Base-by-base conservation (phyloP, 257 asterid species). In the Ophiorrhiza pumila region DNA sequence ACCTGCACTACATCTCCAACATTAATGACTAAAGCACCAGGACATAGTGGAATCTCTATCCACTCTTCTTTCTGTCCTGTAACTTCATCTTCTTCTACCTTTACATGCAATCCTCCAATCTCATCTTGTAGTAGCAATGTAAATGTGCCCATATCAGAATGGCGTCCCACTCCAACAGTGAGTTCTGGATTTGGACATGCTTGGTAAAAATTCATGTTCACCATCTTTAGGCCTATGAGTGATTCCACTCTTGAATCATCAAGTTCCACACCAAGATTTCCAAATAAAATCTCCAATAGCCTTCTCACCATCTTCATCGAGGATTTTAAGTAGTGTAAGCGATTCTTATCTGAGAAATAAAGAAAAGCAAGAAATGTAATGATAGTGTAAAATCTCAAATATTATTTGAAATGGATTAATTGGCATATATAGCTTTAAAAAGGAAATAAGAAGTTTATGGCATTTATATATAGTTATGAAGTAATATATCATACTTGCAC, bases 81-180 rank as follows among this genome's bases (percentile, higher is more conserved):
- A 10, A 75, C 34, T 5, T 11, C 11, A 25, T 65, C 78, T 59
- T 74, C 65, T 52, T 83, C 82, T 4, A 78, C n/a, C 66, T 83
- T 83, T 7, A 83, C 86, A 32, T 83, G 82, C 47, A 83, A 72
- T 46, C 84, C 86, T 61, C 86, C 86, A 31, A 83, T 77, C 0
- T 82, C 86, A 77, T 83, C 86, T 83, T 83, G 86, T 37, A 80
- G 68, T 41, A 77, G 47, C 8, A 82, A 70, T 20, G 86, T 82
- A 14, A 82, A 12, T 7, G 82, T 82, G 68, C 86, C 82, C 84
- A 83, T 66, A 18, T 79, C 82, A 0, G 84, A 79, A 37, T 83
- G 86, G 31, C 86, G 77, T n/a, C 84, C 84, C n/a, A 79, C 80
- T 0, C 84, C 86, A 7, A 83, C 74, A 0, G 86, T 83, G 55